Conservation (phyloP, 2,329 filamentous ascomycete species). For the Cordyceps javanica region DNA sequence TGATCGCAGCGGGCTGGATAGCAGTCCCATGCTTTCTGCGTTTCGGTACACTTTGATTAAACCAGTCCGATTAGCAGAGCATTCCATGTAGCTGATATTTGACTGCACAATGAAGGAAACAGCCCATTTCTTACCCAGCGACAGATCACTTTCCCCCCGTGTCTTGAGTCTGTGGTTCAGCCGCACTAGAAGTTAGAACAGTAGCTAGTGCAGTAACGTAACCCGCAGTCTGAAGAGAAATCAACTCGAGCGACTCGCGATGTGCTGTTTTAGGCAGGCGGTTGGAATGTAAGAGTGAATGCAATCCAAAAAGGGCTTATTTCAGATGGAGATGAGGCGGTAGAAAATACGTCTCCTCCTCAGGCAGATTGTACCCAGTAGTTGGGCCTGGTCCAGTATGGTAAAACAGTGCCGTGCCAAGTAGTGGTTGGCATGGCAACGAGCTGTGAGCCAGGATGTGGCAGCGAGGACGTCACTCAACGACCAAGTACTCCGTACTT, state of each 20-base stretch:
- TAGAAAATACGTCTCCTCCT: not conserved
- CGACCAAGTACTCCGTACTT: no score
- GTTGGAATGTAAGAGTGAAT: conserved; percentile 1
- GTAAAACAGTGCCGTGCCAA: not conserved
- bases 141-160: not conserved
- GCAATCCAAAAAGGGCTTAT: not conserved
- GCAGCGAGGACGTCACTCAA: not conserved
- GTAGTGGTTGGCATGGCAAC: conserved; percentile 11
- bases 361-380: not conserved
- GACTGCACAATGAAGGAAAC: not conserved
- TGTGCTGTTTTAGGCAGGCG: not conserved
- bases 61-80: not conserved
- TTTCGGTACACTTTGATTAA: not conserved
- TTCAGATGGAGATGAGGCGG: not conserved
- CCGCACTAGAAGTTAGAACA: not conserved
- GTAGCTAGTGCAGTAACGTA: conserved; percentile 4
- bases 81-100: not conserved
- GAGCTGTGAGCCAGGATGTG: not conserved
- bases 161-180: not conserved
- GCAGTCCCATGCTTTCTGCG: conserved; percentile 40
- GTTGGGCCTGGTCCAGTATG: not conserved
- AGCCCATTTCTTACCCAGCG: not conserved
- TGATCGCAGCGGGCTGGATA: conserved; percentile 41
- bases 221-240: not conserved
- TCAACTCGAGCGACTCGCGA: not conserved